phyloP scores from a whole-genome alignment of 805 yeast genomes.

The Lipomyces kockii region DNA sequence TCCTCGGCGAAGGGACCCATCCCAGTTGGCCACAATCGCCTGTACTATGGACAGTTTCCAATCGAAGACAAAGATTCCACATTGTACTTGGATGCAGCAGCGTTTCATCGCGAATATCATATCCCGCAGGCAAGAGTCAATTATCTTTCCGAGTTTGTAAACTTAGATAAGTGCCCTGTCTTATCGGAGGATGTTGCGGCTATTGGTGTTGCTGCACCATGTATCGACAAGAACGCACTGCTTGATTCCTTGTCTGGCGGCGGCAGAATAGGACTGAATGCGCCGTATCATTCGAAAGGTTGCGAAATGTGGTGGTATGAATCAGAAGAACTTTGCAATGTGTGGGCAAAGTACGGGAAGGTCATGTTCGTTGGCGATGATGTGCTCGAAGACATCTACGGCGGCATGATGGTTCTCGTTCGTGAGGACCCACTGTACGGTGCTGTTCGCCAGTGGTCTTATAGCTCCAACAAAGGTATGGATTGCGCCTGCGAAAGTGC shows the following conservation, averaged over 20 bases:
- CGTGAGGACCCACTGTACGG: constrained; percentile 27
- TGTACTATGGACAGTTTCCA: not conserved
- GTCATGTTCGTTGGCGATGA: constrained; percentile 32
- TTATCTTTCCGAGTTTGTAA: constrained; percentile 3
- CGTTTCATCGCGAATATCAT: not conserved
- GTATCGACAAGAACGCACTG: constrained; percentile 11
- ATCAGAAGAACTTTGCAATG: constrained; percentile 18
- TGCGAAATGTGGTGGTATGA: constrained; percentile 30
- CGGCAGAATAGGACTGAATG: constrained; percentile 32
- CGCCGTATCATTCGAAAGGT: constrained; percentile 24
- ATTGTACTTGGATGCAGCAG: not conserved
- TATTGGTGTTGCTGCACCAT: constrained; percentile 9
- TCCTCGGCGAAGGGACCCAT: not conserved
- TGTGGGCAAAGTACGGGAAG: constrained; percentile 17
- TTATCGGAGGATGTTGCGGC: constrained; percentile 10
- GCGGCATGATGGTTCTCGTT: constrained; percentile 18
- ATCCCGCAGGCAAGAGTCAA: constrained; percentile 8
- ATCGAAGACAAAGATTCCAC: not conserved
- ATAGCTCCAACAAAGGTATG: not conserved
- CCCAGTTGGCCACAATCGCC: not conserved
- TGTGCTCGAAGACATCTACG: constrained; percentile 18
- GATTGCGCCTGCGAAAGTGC: constrained; percentile 27
- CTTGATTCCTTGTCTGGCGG: constrained; percentile 25
- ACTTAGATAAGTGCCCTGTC: constrained; percentile 12
- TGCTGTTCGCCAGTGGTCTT: constrained; percentile 19